Percentiles rank a stretch among this genome's conserved stretches.
These are phyloP conservation scores for Penicillium alfredii DNA, from an alignment of 495 filamentous ascomycete species.

Conservation along the genomic window DNA sequence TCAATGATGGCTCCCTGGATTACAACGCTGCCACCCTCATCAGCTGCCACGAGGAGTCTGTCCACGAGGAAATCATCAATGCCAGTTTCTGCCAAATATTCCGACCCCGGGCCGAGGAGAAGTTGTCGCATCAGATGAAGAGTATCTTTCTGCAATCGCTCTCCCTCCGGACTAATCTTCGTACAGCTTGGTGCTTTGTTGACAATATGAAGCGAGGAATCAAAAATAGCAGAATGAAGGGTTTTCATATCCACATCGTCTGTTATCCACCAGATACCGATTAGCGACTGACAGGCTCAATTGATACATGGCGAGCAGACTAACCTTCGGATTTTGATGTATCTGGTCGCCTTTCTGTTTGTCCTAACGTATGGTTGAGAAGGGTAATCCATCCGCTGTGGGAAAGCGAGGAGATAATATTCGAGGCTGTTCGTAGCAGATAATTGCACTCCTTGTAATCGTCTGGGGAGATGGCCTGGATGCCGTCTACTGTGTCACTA, in stretches of 20 bases:
- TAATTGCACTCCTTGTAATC: slow-evolving; percentile 74
- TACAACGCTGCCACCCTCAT: slow-evolving; percentile 33
- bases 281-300: not conserved
- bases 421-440: slow-evolving; percentile 67
- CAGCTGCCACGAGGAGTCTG: slow-evolving; percentile 58
- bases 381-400: slow-evolving; percentile 40
- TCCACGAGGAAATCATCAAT: slow-evolving; percentile 70
- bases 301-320: slow-evolving; percentile 1
- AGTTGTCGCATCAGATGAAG: slow-evolving; percentile 70
- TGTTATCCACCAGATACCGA: slow-evolving; percentile 10
- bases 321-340: slow-evolving; percentile 27
- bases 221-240: slow-evolving; percentile 37
- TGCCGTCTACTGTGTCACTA: slow-evolving; percentile 10
- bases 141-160: slow-evolving; percentile 58
- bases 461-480: slow-evolving; percentile 36
- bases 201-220: slow-evolving; percentile 30
- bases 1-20: slow-evolving; percentile 73
- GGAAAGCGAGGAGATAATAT: slow-evolving; percentile 51
- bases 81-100: slow-evolving; percentile 58
- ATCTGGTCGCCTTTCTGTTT: slow-evolving; percentile 29
- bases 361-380: slow-evolving; percentile 29
- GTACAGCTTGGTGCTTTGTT: slow-evolving; percentile 11
- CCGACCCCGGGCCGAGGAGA: slow-evolving; percentile 62
- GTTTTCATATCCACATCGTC: slow-evolving; percentile 28
- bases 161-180: slow-evolving; percentile 23